Evolutionary conservation across 257 asterid genomes (phyloP).

Genomic region (Jasminum sambac): DNA sequence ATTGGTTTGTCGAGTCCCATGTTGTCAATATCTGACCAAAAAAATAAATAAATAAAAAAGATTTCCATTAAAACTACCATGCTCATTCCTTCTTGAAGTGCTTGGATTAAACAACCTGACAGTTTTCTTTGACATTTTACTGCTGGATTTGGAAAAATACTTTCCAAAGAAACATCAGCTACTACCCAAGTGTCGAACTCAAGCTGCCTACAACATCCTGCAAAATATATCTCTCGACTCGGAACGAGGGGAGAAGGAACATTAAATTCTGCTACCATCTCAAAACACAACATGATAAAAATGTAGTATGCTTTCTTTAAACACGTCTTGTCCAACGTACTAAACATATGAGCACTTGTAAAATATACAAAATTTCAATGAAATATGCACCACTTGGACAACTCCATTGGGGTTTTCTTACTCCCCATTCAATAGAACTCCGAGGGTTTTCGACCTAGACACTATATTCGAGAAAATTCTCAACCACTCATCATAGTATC

Average conservation of each 20-base stretch:
- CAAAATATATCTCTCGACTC: slow-evolving; percentile 45
- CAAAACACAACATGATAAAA: not conserved
- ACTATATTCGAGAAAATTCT: slow-evolving; percentile 46
- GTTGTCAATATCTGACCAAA: not conserved
- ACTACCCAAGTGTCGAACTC: slow-evolving; percentile 47
- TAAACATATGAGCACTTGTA: not conserved
- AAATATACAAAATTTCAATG: not conserved
- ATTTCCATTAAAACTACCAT: slow-evolving; percentile 27
- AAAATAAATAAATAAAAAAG: too few species aligned
- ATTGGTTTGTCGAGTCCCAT: not conserved
- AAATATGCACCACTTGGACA: slow-evolving; percentile 49
- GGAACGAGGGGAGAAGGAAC: slow-evolving; percentile 51
- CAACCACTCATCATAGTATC: slow-evolving; percentile 50
- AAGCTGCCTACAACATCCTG: slow-evolving; percentile 43
- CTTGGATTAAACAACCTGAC: slow-evolving; percentile 61
- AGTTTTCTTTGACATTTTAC: slow-evolving; percentile 43
- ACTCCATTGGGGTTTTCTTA: slow-evolving; percentile 37
- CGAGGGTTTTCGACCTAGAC: slow-evolving; percentile 44
- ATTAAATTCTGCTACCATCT: slow-evolving; percentile 53
- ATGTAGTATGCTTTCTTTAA: too few species aligned
- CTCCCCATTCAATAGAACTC: slow-evolving; percentile 29
- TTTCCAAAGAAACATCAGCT: slow-evolving; percentile 56
- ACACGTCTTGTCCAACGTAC: not conserved
- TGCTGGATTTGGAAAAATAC: slow-evolving; percentile 38
- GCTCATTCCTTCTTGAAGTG: slow-evolving; percentile 42